Evolutionary conservation across 306 rosid species (phyloP), one percentile per base, ranked within the genome.

Genomic region (Parietaria judaica): DNA sequence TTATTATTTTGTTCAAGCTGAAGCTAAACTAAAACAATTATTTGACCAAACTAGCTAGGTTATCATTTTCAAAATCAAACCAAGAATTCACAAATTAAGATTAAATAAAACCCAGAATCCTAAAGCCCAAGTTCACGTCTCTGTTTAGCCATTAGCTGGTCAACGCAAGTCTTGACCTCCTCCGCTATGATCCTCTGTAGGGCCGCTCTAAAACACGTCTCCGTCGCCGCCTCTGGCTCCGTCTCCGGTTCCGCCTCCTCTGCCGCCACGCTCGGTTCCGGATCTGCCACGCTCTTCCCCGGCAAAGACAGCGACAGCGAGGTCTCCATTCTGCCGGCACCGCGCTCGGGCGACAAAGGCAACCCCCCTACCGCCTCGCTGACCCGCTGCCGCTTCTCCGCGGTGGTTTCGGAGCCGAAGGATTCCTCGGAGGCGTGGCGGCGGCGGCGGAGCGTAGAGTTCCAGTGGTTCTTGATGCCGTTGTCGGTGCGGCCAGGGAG

Each of bases 401-500:
- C 45, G 45, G 45, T 5, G 45, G 45, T 8, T 5, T 41, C 7
- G 45, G 45, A 8, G 45, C 6, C 6, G 2, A 78, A 66, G 0
- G 77, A 69, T 0, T 64, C 54, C 4, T 7, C 48, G 43, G 14
- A 36, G 60, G 35, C 71, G 36, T 51, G 55, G 3, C 23, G 46
- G 6, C 62, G 61, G 36, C 76, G 49, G 17, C 92, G 89, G 39
- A 92, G 90, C 5, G 95, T 83, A 36, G 98, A 86, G 63, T 92
- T 92, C 98, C 98, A 92, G 76, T 88, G 98, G 36, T 92, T 92
- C 69, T 91, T 92, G 7, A 92, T 88, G 16, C 96, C 91, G 76
- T 92, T 92, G 58, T 88, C 98, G 2, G 98, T 85, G 0, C 98
- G 85, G 3, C 98, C 96, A 0, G 92, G 96, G 8, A 92, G 70